Conservation (phyloP, 2,329 filamentous ascomycete species). For the Fusarium foetens region DNA sequence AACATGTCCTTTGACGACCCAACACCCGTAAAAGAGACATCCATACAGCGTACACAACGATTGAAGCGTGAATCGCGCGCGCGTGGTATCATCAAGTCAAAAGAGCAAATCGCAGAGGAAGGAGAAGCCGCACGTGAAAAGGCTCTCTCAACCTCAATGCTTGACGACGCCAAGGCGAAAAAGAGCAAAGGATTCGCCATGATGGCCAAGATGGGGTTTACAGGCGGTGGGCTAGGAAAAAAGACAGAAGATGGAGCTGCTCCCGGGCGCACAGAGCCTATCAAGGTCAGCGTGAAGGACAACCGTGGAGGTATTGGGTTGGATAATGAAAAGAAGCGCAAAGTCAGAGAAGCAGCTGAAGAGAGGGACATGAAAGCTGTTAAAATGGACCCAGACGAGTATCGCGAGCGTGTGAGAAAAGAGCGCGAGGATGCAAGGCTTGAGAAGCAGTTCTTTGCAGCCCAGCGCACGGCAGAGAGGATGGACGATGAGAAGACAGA, state of each 20-base stretch:
- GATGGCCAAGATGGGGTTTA: constrained; percentile 97
- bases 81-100: constrained; percentile 77
- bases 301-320: constrained; percentile 85
- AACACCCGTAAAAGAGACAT: constrained; percentile 63
- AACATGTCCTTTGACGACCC: constrained; percentile 87
- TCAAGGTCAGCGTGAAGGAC: constrained; percentile 80
- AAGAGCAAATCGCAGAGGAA: constrained; percentile 81
- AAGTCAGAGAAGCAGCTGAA: constrained; percentile 71
- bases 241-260: constrained; percentile 59
- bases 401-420: constrained; percentile 74
- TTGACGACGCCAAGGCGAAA: constrained; percentile 65
- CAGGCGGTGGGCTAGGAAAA: constrained; percentile 77
- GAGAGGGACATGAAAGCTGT: constrained; percentile 67
- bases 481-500: constrained; percentile 68
- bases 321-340: constrained; percentile 85
- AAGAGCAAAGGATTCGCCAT: constrained; percentile 90
- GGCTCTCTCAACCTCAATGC: constrained; percentile 78
- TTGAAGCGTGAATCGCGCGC: constrained; percentile 73
- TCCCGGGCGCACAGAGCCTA: constrained; percentile 69
- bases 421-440: constrained; percentile 75
- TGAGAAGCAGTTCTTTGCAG: constrained; percentile 77
- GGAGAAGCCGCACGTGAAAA: constrained; percentile 77
- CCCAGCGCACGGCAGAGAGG: constrained; percentile 84
- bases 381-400: constrained; percentile 74
- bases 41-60: constrained; percentile 63